These are phyloP conservation scores for Batrachochytrium dendrobatidis DNA, from an alignment of 371 early-diverging fungal genomes.

Conservation along the genomic window DNA sequence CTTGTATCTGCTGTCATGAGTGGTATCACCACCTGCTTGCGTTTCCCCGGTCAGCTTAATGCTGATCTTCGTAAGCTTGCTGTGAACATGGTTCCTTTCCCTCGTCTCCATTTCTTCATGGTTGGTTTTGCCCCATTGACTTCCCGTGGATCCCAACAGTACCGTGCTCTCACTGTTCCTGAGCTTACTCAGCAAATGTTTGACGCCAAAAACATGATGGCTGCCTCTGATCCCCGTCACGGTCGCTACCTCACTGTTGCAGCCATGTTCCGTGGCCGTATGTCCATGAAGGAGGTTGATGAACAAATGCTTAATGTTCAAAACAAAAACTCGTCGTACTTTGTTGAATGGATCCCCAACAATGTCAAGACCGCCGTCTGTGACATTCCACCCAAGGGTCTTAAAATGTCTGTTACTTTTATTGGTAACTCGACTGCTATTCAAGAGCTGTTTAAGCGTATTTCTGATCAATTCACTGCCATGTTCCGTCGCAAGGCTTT, in stretches of 20 bases:
- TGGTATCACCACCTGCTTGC: slow-evolving; percentile 95
- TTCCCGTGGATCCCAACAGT: slow-evolving; percentile 78
- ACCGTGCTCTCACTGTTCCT: slow-evolving; percentile 86
- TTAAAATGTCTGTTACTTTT: slow-evolving; percentile 97
- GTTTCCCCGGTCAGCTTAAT: slow-evolving; percentile 97
- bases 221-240: slow-evolving; percentile 94
- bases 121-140: slow-evolving; percentile 97
- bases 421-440: slow-evolving; percentile 99
- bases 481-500: slow-evolving; percentile 95
- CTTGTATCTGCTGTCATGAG: slow-evolving; percentile 91
- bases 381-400: slow-evolving; percentile 94
- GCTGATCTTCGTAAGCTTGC: slow-evolving; percentile 96
- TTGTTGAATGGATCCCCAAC: slow-evolving; percentile 99
- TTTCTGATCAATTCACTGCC: slow-evolving; percentile 89
- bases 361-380: slow-evolving; percentile 98
- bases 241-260: slow-evolving; percentile 98
- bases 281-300: slow-evolving; percentile 98
- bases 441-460: slow-evolving; percentile 97
- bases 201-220: slow-evolving; percentile 98
- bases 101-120: slow-evolving; percentile 99
- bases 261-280: slow-evolving; percentile 97
- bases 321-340: slow-evolving; percentile 78
- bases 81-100: slow-evolving; percentile 99
- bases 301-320: slow-evolving; percentile 94
- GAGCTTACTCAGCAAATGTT: slow-evolving; percentile 98